Evolutionary conservation across 352 stramenopile genomes (phyloP).

Genomic region (Phytophthora sansomeana): DNA sequence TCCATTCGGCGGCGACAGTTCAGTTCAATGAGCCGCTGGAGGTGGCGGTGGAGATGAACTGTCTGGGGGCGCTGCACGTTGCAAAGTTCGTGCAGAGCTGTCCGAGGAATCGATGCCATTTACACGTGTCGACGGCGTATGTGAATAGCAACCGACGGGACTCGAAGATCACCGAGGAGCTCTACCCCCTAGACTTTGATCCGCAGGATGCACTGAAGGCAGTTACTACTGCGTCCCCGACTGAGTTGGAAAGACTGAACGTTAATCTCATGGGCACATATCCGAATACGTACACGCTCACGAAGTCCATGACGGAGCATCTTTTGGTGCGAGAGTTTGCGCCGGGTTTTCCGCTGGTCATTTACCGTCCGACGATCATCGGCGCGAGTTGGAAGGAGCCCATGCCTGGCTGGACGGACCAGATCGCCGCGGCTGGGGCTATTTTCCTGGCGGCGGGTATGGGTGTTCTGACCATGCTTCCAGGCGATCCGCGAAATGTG

Average conservation of each 20-base stretch:
- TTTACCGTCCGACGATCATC: conserved; percentile 89
- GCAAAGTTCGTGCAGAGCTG: conserved; percentile 71
- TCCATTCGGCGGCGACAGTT: conserved; percentile 89
- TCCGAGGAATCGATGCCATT: conserved; percentile 56
- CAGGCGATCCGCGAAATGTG: conserved; percentile 79
- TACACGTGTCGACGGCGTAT: conserved; percentile 89
- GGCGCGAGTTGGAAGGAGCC: conserved; percentile 89
- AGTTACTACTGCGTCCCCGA: conserved; percentile 58
- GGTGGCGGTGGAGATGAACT: conserved; percentile 90
- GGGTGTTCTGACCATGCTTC: conserved; percentile 85
- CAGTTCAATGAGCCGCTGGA: conserved; percentile 90
- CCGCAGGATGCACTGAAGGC: conserved; percentile 66
- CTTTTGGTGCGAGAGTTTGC: conserved; percentile 61
- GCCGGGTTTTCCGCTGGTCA: conserved; percentile 65
- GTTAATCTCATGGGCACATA: conserved; percentile 89
- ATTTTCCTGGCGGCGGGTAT: conserved; percentile 83
- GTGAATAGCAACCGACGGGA: conserved; percentile 86
- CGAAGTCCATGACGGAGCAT: conserved; percentile 90
- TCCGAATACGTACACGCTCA: conserved; percentile 91
- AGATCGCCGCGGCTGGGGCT: conserved; percentile 78
- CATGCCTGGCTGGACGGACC: conserved; percentile 83
- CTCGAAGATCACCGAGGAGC: conserved; percentile 60
- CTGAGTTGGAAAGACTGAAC: conserved; percentile 67
- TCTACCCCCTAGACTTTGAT: conserved; percentile 91
- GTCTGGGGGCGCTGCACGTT: conserved; percentile 68